Base-by-base conservation (phyloP, 1,284 basidiomycete genomes). In the Cutaneotrichosporon spelunceum region DNA sequence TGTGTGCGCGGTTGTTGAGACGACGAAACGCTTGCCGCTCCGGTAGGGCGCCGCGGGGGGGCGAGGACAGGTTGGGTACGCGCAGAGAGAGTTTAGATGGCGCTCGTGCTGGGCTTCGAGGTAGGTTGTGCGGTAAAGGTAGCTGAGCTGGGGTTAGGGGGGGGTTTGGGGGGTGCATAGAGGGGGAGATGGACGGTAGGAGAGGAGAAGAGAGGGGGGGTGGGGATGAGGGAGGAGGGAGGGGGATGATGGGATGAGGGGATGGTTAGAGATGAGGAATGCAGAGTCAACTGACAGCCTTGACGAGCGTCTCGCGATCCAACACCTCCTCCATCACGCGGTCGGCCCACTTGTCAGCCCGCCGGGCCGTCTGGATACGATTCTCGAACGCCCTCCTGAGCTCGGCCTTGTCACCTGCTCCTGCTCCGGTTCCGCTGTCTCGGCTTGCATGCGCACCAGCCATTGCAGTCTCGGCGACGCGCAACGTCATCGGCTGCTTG, bases 21-120 rank as follows among this genome's bases (percentile, higher is more conserved):
- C 70, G 26, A 59, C 45, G 48, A 68, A 71, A 7, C 66, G 66
- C 60, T 64, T 66, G 2, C 59, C 34, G 1, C 69, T 52, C 21
- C 65, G 63, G 56, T 72, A 76, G 8, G 68, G 65, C 30, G 62
- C 64, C 0, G 53, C 19, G 0, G 75, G 75, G 1, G 62, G 55
- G 30, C 73, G 71, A 3, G 64, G 29, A 53, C 75, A 77, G 5
- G 68, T 53, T 1, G 73, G 68, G 54, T 77, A 77, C 1, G 70
- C 71, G 64, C 75, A 77, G 21, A 72, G 60, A 3, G 54, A 50
- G 64, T 74, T 74, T 7, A 77, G 67, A 53, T 77, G 75, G 5
- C 75, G 69, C 57, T 77, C 75, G 56, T 74, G 72, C 29, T 58
- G 60, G 11, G 72, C 67, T 57, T 72, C 69, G 54, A 52, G 60